These are phyloP conservation scores for Adansonia digitata DNA, from an alignment of 345 rosid genomes.

Conservation along the genomic window DNA sequence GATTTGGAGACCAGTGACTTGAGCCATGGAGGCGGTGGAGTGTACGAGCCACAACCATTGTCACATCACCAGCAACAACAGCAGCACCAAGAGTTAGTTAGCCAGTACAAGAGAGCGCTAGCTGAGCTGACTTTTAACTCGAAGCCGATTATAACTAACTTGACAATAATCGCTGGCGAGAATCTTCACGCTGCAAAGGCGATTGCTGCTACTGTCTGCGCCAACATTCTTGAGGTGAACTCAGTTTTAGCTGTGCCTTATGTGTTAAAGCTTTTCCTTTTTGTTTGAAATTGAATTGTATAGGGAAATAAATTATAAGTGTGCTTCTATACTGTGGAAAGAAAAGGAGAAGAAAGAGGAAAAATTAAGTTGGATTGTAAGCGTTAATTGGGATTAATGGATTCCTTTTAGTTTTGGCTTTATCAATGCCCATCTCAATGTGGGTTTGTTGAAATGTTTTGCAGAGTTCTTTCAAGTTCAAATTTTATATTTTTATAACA, in stretches of 20 bases:
- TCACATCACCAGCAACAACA: slow-evolving; percentile 29
- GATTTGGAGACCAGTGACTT: slow-evolving; percentile 47
- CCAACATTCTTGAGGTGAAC: slow-evolving; percentile 94
- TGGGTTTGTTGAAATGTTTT: neutral
- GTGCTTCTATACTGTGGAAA: neutral
- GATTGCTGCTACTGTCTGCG: slow-evolving; percentile 67
- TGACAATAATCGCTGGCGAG: slow-evolving; percentile 95
- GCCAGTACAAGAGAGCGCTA: slow-evolving; percentile 76
- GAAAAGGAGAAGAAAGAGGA: neutral
- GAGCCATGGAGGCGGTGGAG: slow-evolving; percentile 44
- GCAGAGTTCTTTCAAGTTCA: neutral
- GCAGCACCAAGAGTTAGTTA: slow-evolving; percentile 83
- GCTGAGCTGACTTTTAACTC: slow-evolving; percentile 95
- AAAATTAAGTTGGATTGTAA: slow-evolving; percentile 23
- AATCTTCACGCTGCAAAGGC: slow-evolving; percentile 83
- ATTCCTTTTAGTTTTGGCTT: slow-evolving; percentile 23
- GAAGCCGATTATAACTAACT: slow-evolving; percentile 89
- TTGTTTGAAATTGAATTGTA: slow-evolving; percentile 38
- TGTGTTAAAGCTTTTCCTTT: slow-evolving; percentile 13
- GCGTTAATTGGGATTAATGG: slow-evolving; percentile 48
- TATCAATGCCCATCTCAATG: neutral
- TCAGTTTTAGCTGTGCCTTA: slow-evolving; percentile 34
- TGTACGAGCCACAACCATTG: slow-evolving; percentile 69
- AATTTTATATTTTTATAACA: neutral
- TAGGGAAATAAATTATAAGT: neutral